Evolutionary conservation across 1,284 basidiomycete species (phyloP).

Genomic region (Trametes sp.): DNA sequence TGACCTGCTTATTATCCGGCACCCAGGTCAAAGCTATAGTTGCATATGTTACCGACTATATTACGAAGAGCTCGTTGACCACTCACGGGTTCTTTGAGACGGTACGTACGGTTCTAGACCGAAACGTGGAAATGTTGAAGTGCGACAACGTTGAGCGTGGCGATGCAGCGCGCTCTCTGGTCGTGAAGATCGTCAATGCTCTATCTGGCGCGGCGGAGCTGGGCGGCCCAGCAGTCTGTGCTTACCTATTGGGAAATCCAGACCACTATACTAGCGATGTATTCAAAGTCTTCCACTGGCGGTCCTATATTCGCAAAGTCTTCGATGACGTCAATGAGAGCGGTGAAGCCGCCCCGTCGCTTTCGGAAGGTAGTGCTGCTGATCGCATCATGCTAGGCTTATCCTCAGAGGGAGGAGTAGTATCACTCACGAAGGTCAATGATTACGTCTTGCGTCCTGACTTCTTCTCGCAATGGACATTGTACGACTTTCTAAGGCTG

Average conservation of each 20-base stretch:
- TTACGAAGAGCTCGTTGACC: conserved; percentile 14
- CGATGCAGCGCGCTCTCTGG: not conserved
- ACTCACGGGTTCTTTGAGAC: conserved; percentile 18
- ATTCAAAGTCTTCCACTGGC: conserved; percentile 24
- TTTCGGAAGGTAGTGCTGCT: not conserved
- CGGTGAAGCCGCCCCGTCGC: not conserved
- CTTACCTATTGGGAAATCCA: conserved; percentile 18
- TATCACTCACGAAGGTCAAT: not conserved
- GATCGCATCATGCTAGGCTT: not conserved
- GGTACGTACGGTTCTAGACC: not conserved
- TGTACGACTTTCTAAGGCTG: not conserved
- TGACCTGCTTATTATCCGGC: conserved; percentile 13
- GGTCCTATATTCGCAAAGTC: conserved; percentile 6
- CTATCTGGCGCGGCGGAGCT: conserved; percentile 13
- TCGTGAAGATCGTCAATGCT: conserved; percentile 23
- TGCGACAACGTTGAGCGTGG: not conserved
- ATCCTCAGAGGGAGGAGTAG: not conserved
- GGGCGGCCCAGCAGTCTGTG: conserved; percentile 22
- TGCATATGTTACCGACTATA: conserved; percentile 13
- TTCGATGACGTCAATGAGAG: not conserved
- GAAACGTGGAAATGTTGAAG: not conserved
- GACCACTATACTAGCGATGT: conserved; percentile 23
- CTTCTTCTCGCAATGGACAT: conserved; percentile 1
- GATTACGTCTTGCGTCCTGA: not conserved
- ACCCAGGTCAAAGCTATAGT: conserved; percentile 15